A percentile compares a stretch with the other conserved stretches of the same genome.
These are phyloP conservation scores for Fusarium sp. DNA, from an alignment of 2,329 filamentous ascomycete genomes.

Conservation along the genomic window DNA sequence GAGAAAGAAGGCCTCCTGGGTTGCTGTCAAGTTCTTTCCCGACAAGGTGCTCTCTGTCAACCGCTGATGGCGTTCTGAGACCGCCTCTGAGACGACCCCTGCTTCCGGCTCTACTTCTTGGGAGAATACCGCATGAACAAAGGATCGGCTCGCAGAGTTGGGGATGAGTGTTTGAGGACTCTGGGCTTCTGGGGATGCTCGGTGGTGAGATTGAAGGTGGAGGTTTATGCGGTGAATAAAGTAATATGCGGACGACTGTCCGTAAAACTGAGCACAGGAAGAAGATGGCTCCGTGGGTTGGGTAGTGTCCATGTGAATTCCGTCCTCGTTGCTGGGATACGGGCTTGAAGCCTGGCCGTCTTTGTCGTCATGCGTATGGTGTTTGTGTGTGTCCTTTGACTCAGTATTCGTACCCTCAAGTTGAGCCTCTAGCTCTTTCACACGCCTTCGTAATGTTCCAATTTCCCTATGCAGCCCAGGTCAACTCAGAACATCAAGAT, in stretches of 20 bases:
- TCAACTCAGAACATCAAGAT: not conserved
- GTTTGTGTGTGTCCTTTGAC: not conserved
- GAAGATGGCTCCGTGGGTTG: not conserved
- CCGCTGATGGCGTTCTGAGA: not conserved
- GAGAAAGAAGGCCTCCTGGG: conserved; percentile 59
- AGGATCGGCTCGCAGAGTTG: not conserved
- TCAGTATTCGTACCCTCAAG: not conserved
- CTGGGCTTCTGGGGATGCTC: not conserved
- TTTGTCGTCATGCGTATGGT: not conserved
- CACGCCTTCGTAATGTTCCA: not conserved
- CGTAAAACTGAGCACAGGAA: not conserved
- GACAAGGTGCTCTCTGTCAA: not conserved
- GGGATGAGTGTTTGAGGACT: not conserved
- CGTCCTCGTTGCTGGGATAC: not conserved
- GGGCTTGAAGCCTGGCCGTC: not conserved
- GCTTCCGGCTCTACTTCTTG: not conserved
- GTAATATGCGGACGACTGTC: not conserved
- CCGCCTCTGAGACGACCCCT: not conserved
- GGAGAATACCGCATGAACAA: not conserved
- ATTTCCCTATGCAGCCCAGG: not conserved
- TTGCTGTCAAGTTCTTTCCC: conserved; percentile 42
- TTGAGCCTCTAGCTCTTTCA: not conserved
- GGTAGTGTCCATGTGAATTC: not conserved
- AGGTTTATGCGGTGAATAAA: not conserved
- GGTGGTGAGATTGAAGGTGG: not conserved